Evolutionary conservation across 2,329 filamentous ascomycete species (phyloP), one percentile per base, ranked within the genome.

Genomic region (Setomelanomma holmii): DNA sequence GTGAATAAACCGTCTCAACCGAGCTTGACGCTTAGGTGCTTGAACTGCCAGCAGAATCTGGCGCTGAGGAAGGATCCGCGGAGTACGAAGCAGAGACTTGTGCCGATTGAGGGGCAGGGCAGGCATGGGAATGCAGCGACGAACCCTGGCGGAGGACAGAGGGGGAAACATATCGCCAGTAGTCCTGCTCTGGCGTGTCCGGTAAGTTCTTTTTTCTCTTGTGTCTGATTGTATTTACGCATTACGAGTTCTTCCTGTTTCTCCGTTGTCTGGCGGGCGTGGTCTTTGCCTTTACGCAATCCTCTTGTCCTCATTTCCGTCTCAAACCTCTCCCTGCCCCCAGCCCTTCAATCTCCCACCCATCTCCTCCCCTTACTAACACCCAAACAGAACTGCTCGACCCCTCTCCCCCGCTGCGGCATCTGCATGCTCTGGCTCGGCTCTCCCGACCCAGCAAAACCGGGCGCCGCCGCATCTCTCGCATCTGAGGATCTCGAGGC

Each of bases 1-100:
- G 82, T 84, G 6, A 82, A 89, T 58, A 85, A 85, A 51, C 83
- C 87, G 1, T 82, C 87, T 0, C 63, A 71, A 0, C 85, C 84
- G 2, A 89, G 91, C 74, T 84, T 93, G 46, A 86, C 88, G 4
- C 82, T 95, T 42, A 85, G 89, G 40, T 95, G 90, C 75, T 82
- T 89, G 41, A 90, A 90, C 76, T 95, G 90, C 76, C 82, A 84
- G 17, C 78, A 78, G 19, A 79, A 82, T 3, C 79, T 88, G 20
- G 81, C 82, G 0, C 54, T 73, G 27, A 60, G 69, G 16, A 72
- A 71, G 40, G 69, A 74, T 46, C 35, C 59, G 0, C 58, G 60
- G 16, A 56, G 49, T 3, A 40, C 55, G 1, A 63, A 61, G 1
- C 56, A 59, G 23, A 60, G 69, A 11, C 56, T 73, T 6, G 45